Evolutionary conservation across 73 alveolate genomes (phyloP).

Genomic region (Urostyla sp.): DNA sequence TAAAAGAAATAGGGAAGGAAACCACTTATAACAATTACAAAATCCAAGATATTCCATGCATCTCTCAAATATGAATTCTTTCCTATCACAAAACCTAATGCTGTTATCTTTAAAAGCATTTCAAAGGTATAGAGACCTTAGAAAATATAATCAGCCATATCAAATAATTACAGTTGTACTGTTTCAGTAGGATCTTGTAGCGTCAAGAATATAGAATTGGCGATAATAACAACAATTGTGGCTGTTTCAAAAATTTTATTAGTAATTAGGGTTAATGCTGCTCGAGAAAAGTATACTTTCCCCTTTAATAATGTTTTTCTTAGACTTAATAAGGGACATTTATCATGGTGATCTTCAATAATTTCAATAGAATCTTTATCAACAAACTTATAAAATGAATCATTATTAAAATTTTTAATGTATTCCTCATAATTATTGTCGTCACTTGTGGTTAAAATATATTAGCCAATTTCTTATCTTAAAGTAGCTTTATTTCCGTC

Average conservation of each 20-base stretch:
- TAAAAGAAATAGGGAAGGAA: conserved; percentile 68
- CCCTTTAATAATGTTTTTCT: conserved; percentile 44
- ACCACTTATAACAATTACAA: conserved; percentile 75
- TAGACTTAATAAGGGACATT: conserved; percentile 58
- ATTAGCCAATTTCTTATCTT: conserved; percentile 9
- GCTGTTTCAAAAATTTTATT: conserved; percentile 29
- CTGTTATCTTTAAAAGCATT: conserved; percentile 55
- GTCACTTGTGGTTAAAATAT: conserved; percentile 19
- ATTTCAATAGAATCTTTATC: conserved; percentile 56
- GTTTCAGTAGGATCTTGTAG: conserved; percentile 43
- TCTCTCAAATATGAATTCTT: conserved; percentile 74
- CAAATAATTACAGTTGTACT: conserved; percentile 6
- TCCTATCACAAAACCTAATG: conserved; percentile 20
- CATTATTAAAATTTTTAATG: not conserved
- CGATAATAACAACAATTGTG: conserved; percentile 36
- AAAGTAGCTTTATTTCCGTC: not conserved
- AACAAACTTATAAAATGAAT: conserved; percentile 41
- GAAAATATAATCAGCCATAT: conserved; percentile 13
- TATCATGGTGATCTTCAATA: conserved; percentile 57
- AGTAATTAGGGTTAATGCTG: conserved; percentile 29
- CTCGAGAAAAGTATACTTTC: conserved; percentile 10
- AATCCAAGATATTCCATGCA: conserved; percentile 81
- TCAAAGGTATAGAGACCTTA: conserved; percentile 51
- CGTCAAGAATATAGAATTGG: conserved; percentile 23
- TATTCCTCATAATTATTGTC: conserved; percentile 21